Evolutionary conservation across 2,329 filamentous ascomycete genomes (phyloP).

Genomic region (Thermothelomyces thermophilus): DNA sequence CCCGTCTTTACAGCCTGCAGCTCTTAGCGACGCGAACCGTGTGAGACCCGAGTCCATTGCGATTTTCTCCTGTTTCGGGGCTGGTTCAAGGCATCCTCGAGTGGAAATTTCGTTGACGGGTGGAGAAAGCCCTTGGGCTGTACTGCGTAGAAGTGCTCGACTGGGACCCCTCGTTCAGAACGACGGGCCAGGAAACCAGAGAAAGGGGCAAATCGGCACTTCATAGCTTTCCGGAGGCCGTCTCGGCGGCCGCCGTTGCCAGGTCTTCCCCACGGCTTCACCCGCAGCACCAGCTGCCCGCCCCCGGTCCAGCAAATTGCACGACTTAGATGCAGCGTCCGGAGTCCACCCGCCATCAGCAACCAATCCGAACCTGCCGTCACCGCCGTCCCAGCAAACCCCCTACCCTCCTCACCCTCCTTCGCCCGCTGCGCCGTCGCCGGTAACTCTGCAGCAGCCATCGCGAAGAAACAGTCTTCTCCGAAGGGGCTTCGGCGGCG

Average conservation of each 20-base stretch:
- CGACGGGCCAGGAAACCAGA: neutral
- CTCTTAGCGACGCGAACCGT: neutral
- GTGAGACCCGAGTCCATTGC: neutral
- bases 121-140: neutral
- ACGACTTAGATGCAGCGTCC: constrained; percentile 28
- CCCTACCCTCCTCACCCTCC: constrained; percentile 29
- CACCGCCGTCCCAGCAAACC: constrained; percentile 29
- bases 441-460: constrained; percentile 16
- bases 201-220: constrained; percentile 11
- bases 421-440: constrained; percentile 17
- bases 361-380: constrained; percentile 27
- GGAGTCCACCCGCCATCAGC: constrained; percentile 8
- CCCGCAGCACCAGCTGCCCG: constrained; percentile 30
- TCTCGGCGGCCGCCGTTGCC: constrained; percentile 39
- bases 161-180: constrained; percentile 4
- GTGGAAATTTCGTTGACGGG: neutral
- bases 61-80: neutral
- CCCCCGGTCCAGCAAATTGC: constrained; percentile 19
- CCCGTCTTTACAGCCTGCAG: neutral
- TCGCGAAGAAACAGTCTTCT: constrained; percentile 22
- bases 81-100: neutral
- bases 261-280: constrained; percentile 43
- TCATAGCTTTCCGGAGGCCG: constrained; percentile 34
- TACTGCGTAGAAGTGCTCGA: neutral
- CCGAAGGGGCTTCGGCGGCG: constrained; percentile 21